Base-by-base conservation (phyloP, 2,329 filamentous ascomycete genomes). In the Epichloe brachyelytri region DNA sequence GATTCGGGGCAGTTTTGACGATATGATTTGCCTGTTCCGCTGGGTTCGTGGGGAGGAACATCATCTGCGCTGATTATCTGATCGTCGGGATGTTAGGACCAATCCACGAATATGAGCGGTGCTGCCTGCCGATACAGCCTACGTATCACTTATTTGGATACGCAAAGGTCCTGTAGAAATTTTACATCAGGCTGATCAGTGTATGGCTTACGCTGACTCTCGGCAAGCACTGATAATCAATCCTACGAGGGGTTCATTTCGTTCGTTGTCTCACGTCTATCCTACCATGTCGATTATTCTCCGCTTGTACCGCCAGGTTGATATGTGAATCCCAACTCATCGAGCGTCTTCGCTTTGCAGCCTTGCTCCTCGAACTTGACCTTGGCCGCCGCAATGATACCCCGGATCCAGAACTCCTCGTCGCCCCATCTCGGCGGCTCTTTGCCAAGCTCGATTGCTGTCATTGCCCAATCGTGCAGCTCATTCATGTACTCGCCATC, bases 401-500 rank as follows among this genome's bases (percentile, higher is more conserved):
- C 74, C 17, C 90, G 75, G 60, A 85, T 76, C 87, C 87, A 94
- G 49, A 80, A 78, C 58, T 85, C 71, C 65, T 81, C 78, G 45
- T 80, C 77, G 8, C 77, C 75, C 89, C 90, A 96, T 26, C 69
- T 69, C 3, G 83, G 83, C 30, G 87, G 83, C 56, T 75, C 67
- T 65, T 88, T 91, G 2, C 84, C 83, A 14, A 67, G 64, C 0
- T 69, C 69, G 55, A 59, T 73, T 7, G 76, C 75, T 38, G 63
- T 65, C 53, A 70, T 62, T 14, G 77, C 76, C 81, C 81, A 86
- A 44, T 79, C 74, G 54, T 83, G 74, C 55, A 87, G 63, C 58
- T 73, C 73, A 56, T 90, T 88, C 62, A 90, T 82, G 55, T 86
- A 87, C 19, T 76, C 66, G 0, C 75, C 83, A 62, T 91, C 86